A percentile compares a stretch with the other conserved stretches of the same genome.
phyloP scores from a whole-genome alignment of 768 basidiomycete species.

The Rhizopogon vinicolor region DNA sequence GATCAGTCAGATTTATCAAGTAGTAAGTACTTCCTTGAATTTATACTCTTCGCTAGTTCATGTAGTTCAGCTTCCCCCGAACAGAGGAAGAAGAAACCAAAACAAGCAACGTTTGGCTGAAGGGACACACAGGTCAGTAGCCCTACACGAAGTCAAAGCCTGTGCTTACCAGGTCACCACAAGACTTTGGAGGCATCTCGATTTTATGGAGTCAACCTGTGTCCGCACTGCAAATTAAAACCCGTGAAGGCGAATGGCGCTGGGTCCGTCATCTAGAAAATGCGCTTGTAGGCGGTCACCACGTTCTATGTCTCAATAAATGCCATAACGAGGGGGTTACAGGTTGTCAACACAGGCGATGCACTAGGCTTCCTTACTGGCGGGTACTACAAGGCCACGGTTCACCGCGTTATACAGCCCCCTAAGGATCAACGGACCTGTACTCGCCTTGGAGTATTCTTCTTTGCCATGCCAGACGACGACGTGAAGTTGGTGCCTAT shows the following conservation, averaged over 20 bases:
- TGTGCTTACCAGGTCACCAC: not conserved
- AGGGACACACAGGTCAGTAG: conserved; percentile 50
- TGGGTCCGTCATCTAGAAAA: conserved; percentile 60
- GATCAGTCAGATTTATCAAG: conserved; percentile 59
- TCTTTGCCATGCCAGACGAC: conserved; percentile 52
- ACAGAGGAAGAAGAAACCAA: conserved; percentile 43
- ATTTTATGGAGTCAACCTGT: conserved; percentile 62
- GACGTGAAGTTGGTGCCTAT: conserved; percentile 41
- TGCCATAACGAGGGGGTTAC: not conserved
- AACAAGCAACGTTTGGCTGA: conserved; percentile 55
- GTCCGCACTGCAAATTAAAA: conserved; percentile 51
- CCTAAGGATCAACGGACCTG: conserved; percentile 46
- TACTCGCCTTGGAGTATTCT: conserved; percentile 53
- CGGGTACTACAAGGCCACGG: conserved; percentile 54
- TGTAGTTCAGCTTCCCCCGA: conserved; percentile 40
- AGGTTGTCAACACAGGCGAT: conserved; percentile 61
- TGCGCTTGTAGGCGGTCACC: conserved; percentile 37
- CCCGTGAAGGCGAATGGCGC: conserved; percentile 47
- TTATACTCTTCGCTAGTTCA: not conserved
- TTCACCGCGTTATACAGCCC: conserved; percentile 59
- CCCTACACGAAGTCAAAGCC: not conserved
- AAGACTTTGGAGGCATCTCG: conserved; percentile 52
- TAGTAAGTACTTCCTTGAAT: conserved; percentile 36
- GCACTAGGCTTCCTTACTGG: conserved; percentile 57
- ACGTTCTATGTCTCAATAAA: not conserved